Conservation (phyloP, 768 basidiomycete genomes). For the Royoungia palumana region DNA sequence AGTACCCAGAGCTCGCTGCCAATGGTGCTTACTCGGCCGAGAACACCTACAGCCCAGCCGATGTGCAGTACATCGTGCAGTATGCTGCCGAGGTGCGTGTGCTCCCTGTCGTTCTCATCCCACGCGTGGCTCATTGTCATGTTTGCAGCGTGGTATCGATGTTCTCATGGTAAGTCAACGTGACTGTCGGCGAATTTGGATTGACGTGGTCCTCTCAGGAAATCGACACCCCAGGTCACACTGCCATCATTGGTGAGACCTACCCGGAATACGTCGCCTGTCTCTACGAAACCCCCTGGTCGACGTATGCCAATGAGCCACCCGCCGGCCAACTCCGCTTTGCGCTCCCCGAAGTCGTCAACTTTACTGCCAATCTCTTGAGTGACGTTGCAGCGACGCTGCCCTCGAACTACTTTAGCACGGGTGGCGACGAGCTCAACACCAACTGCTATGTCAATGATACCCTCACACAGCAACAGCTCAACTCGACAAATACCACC, state of each 20-base stretch:
- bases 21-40: constrained; percentile 65
- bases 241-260: constrained; percentile 55
- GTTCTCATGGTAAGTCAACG: constrained; percentile 45
- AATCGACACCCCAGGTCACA: constrained; percentile 85
- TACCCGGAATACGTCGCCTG: constrained; percentile 80
- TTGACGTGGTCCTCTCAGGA: constrained; percentile 41
- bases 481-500: constrained; percentile 49
- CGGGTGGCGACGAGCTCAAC: constrained; percentile 84
- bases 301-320: constrained; percentile 64
- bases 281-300: constrained; percentile 52
- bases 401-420: constrained; percentile 63
- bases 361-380: constrained; percentile 58
- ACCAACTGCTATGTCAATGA: constrained; percentile 63
- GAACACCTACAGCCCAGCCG: constrained; percentile 49
- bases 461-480: constrained; percentile 49
- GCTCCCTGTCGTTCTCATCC: constrained; percentile 2
- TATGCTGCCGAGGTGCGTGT: constrained; percentile 68
- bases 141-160: constrained; percentile 63
- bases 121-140: neutral
- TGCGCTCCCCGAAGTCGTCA: constrained; percentile 53
- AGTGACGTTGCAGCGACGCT: constrained; percentile 48
- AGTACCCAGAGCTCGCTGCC: constrained; percentile 54
- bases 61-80: constrained; percentile 56
- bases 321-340: constrained; percentile 83
- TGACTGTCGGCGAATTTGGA: no score